phyloP scores from a whole-genome alignment of 2,329 filamentous ascomycete genomes.

The Aspergillus spinulosporus region DNA sequence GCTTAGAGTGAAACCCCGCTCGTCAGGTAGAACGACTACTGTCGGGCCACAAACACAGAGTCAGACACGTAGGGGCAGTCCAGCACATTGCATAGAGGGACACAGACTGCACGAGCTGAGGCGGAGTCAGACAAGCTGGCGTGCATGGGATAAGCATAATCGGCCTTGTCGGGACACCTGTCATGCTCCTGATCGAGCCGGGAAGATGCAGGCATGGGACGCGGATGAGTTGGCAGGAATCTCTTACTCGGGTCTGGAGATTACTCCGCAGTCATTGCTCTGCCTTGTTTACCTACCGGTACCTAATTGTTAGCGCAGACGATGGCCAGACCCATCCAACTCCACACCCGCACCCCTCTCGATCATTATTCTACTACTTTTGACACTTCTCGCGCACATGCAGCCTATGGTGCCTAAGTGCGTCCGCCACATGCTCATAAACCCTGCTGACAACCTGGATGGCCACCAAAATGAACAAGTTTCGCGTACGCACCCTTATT shows the following conservation, averaged over 20 bases:
- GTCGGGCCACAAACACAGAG: conserved; percentile 22
- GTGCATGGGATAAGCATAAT: conserved; percentile 20
- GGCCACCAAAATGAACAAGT: conserved; percentile 32
- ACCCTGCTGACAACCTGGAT: background rate
- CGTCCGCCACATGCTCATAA: background rate
- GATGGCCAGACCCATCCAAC: background rate
- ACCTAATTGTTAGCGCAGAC: background rate
- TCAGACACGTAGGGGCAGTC: conserved; percentile 22
- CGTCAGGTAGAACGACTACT: background rate
- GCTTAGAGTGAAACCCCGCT: conserved; percentile 17
- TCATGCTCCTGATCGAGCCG: conserved; percentile 16
- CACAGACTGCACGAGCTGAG: conserved; percentile 19
- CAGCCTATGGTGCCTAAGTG: conserved; percentile 1
- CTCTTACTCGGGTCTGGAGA: background rate
- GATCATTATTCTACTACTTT: background rate
- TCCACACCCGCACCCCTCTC: conserved; percentile 1
- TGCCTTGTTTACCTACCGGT: background rate
- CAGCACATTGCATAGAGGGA: conserved; percentile 17
- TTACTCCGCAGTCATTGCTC: background rate
- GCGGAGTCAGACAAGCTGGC: conserved; percentile 20
- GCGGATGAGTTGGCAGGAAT: conserved; percentile 14
- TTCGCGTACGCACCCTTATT: conserved; percentile 31
- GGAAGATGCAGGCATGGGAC: conserved; percentile 13
- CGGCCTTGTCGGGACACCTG: conserved; percentile 4
- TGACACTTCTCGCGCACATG: conserved; percentile 7